Base-by-base conservation (phyloP, 768 basidiomycete genomes). In the Mycena albidolilacea region DNA sequence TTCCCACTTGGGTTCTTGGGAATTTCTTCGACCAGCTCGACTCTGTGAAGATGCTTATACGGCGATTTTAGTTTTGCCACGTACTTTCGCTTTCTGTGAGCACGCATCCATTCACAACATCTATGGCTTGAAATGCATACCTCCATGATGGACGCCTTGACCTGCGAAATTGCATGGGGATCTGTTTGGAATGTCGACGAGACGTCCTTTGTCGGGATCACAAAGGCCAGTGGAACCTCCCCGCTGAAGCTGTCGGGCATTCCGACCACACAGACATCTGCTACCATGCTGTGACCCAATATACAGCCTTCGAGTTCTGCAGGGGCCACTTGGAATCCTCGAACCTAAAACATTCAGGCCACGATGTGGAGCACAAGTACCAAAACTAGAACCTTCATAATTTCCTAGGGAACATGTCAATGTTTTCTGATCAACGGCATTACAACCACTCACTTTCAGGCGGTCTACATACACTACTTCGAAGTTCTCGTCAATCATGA, bases 381-480 rank as follows among this genome's bases (percentile, higher is more conserved):
- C 54, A 52, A 23, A 21, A 9, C 60, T 12, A 54, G 14, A n/a
- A 69, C 69, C 69, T 70, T 70, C 39, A 70, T 63, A 12, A 70
- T 70, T 38, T 70, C 69, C 69, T 70, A 35, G 30, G 15, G 8
- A 35, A n/a, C 55, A 46, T 38, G 23, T 17, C 12, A 23, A 15
- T 43, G 12, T 46, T 12, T 44, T 6, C 19, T 8, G 9, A 30
- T 14, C 21, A 43, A 35, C 12, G 39, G n/a, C 41, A 12, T 19
- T 5, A 46, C 35, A 44, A 8, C 30, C 1, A 14, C 69, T 19
- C 52, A 75, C 88, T 83, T 89, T 90, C 72, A 89, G 72, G 15
- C 89, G 86, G 76, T 90, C 89, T 11, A 90, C 82, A 50, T 90
- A 82, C 70, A 87, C 86, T 4, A 89, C 77, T 62, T 89, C 87